Conservation (phyloP, 78 protist genomes). For the Emiliania huxleyi region DNA sequence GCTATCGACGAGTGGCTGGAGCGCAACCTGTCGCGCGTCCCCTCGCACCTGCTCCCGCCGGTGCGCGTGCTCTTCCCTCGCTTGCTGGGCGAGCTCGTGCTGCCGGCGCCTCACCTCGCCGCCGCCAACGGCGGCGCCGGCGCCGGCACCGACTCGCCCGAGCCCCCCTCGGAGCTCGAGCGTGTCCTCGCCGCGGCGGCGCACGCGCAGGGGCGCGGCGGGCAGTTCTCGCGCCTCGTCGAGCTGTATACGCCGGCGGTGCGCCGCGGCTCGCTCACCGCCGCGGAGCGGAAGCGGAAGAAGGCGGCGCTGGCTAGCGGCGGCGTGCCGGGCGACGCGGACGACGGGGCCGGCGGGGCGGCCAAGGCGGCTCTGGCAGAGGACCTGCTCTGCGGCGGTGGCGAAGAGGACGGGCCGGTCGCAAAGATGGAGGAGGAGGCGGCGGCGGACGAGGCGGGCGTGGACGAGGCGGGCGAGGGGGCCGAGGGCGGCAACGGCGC, state of each 20-base stretch:
- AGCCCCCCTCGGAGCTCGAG: background rate
- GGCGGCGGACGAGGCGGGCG: background rate
- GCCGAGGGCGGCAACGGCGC: background rate
- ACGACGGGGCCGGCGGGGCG: background rate
- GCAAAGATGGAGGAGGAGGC: background rate
- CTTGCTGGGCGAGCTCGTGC: background rate
- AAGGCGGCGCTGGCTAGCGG: background rate
- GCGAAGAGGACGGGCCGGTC: background rate
- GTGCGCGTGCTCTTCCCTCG: background rate
- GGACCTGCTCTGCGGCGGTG: background rate
- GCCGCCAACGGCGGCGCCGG: background rate
- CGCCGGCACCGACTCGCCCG: background rate
- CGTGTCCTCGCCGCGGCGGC: background rate
- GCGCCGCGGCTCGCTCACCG: background rate
- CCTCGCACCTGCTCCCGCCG: constrained; percentile 8
- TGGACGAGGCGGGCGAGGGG: background rate
- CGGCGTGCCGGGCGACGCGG: background rate
- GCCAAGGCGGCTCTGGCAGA: no score
- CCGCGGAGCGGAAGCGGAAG: background rate
- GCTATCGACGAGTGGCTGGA: background rate
- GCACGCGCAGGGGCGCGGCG: background rate
- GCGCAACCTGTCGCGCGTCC: background rate
- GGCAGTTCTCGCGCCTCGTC: background rate
- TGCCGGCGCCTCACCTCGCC: background rate
- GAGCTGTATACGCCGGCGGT: background rate